These are phyloP conservation scores for Ophiocordyceps sinensis DNA, from an alignment of 2,329 filamentous ascomycete species.

Conservation along the genomic window DNA sequence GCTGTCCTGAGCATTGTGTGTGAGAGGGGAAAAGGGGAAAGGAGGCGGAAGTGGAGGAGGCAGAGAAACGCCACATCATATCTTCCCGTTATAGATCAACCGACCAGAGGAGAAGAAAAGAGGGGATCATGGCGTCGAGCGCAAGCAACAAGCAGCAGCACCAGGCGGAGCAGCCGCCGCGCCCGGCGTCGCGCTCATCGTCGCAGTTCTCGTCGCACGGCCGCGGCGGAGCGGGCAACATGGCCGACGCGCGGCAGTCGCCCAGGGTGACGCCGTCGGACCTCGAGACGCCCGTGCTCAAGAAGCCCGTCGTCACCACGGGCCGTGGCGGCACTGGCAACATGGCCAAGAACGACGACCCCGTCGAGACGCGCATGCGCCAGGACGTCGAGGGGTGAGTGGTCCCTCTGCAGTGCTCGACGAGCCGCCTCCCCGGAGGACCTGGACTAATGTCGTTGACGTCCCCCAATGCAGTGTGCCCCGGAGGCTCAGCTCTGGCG, in stretches of 20 bases:
- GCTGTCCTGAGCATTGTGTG: no score
- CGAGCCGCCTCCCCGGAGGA: slow-evolving; percentile 1
- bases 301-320: slow-evolving; percentile 72
- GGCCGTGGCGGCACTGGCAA: slow-evolving; percentile 81
- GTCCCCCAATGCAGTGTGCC: slow-evolving; percentile 25
- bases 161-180: not conserved
- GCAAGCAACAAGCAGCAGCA: not conserved
- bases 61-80: no score
- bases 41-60: no score
- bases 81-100: no score
- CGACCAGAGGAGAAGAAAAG: not conserved
- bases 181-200: slow-evolving; percentile 12
- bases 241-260: slow-evolving; percentile 37
- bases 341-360: slow-evolving; percentile 64
- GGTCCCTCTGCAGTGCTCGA: no score
- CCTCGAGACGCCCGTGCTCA: slow-evolving; percentile 71
- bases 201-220: slow-evolving; percentile 46
- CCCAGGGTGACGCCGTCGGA: slow-evolving; percentile 44
- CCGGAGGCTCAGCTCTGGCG: slow-evolving; percentile 41
- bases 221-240: slow-evolving; percentile 68
- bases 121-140: not conserved
- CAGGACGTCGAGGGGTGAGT: slow-evolving; percentile 70
- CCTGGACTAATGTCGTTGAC: not conserved
- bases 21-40: no score
- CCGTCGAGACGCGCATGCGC: slow-evolving; percentile 56